Evolutionary conservation across 306 rosid species (phyloP).

Genomic region (Prinsepia uniflora): DNA sequence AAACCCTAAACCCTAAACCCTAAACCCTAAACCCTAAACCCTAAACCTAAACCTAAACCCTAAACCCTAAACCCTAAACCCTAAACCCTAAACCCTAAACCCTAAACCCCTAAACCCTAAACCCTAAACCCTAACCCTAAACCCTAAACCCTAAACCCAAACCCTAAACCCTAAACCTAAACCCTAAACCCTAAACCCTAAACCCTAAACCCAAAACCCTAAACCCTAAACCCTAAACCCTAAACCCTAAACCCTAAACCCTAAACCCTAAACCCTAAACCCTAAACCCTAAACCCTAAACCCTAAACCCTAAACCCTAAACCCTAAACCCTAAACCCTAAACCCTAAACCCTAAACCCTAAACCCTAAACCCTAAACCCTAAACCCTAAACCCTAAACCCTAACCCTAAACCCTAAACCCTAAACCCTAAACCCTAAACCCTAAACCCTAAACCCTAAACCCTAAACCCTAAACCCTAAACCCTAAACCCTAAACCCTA

Average conservation of each 20-base stretch:
- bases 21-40: too few relatives aligned
- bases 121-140: too few relatives aligned
- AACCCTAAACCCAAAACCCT: not conserved
- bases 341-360: slow-evolving; percentile 6
- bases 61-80: too few relatives aligned
- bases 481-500: too few relatives aligned
- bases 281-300: slow-evolving; percentile 1
- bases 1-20: too few relatives aligned
- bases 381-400: slow-evolving; percentile 8
- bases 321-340: slow-evolving; percentile 14
- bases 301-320: slow-evolving; percentile 12
- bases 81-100: too few relatives aligned
- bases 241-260: slow-evolving; percentile 5
- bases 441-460: slow-evolving; percentile 12
- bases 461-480: too few relatives aligned
- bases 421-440: not conserved
- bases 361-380: slow-evolving; percentile 5
- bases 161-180: too few relatives aligned
- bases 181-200: too few relatives aligned
- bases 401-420: not conserved
- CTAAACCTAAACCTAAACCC: too few relatives aligned
- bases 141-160: too few relatives aligned
- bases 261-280: not conserved
- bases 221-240: not conserved
- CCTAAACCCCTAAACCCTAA: too few relatives aligned